Evolutionary conservation across 495 filamentous ascomycete species (phyloP), one percentile per base, ranked within the genome.

Genomic region (Hypoxylon fragiforme): DNA sequence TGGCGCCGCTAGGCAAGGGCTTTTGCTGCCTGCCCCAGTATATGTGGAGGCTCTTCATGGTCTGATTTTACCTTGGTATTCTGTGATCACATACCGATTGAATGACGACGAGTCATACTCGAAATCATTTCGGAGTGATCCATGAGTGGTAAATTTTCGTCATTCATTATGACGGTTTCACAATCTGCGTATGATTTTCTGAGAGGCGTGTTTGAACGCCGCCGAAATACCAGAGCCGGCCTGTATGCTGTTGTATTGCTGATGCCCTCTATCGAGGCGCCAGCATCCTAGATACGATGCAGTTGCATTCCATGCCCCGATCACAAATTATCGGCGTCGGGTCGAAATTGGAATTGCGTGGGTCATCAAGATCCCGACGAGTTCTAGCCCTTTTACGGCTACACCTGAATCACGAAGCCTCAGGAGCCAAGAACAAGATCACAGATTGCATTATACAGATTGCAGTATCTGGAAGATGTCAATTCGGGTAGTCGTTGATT

Each of bases 401-500:
- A 53, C 38, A 36, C 48, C 52, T 30, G 21, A 6, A 47, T 22
- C 13, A 24, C 21, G 18, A 30, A 36, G n/a, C 43, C 9, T 52
- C 47, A 47, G 30, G 37, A 54, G 39, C n/a, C 39, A 34, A 43
- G 39, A 31, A 9, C 44, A 34, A 31, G 52, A 34, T 15, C 24
- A 19, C 20, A 36, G n/a, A n/a, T n/a, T n/a, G n/a, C n/a, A n/a
- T n/a, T n/a, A n/a, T n/a, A n/a, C n/a, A n/a, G n/a, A n/a, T n/a
- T n/a, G n/a, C 45, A 50, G 34, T 35, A 43, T 54, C 34, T 35
- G 13, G 30, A 37, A 28, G 39, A 42, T 47, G 35, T 14, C 12
- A 18, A 22, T 24, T 44, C 37, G 21, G 47, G 42, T 15, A 41
- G 43, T 45, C 31, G 16, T 40, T 20, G 14, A 40, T 28, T 41